Conservation (phyloP, 148 eudicot genomes). For the Chenopodium formosanum region DNA sequence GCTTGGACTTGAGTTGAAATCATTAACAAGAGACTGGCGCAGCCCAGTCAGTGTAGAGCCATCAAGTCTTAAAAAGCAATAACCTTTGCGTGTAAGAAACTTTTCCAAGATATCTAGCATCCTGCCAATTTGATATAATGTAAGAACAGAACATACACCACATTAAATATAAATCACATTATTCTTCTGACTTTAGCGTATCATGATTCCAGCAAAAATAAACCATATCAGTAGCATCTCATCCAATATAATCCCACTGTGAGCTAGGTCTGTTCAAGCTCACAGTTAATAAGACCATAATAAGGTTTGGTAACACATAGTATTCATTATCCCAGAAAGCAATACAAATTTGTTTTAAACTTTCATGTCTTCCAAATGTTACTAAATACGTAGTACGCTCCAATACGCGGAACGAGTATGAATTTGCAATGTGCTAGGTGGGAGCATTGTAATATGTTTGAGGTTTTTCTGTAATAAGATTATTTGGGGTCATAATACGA, state of each 20-base stretch:
- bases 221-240: not conserved
- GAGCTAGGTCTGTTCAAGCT: not conserved
- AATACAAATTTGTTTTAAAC: not conserved
- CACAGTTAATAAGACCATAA: not conserved
- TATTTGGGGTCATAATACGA: too few relatives aligned
- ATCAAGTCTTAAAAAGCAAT: slow-evolving; percentile 86
- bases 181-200: not conserved
- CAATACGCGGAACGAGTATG: too few relatives aligned
- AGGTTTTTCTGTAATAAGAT: too few relatives aligned
- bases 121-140: slow-evolving; percentile 40
- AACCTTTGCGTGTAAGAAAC: slow-evolving; percentile 87
- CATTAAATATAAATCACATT: not conserved
- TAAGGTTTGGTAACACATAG: not conserved
- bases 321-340: not conserved
- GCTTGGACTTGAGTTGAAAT: slow-evolving; percentile 98
- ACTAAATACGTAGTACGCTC: too few relatives aligned
- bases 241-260: not conserved
- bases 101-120: slow-evolving; percentile 93
- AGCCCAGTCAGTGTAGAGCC: slow-evolving; percentile 83
- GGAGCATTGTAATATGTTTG: too few relatives aligned
- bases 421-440: too few relatives aligned
- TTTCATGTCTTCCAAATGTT: not conserved
- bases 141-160: slow-evolving; percentile 15
- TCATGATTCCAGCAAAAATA: not conserved
- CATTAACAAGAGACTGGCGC: slow-evolving; percentile 92